These are phyloP conservation scores for Balakata baccata DNA, from an alignment of 345 rosid species.

Conservation along the genomic window DNA sequence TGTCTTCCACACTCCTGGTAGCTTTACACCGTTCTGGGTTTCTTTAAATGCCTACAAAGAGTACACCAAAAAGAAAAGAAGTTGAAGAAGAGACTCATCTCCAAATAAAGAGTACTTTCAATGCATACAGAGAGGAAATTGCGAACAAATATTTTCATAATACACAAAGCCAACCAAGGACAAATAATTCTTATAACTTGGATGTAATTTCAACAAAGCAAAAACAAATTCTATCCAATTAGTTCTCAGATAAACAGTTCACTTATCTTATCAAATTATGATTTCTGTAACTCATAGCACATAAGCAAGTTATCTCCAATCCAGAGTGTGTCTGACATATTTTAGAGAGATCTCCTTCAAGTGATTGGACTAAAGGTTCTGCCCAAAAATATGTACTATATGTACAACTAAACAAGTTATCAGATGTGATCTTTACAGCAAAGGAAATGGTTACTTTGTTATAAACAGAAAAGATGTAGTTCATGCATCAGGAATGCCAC, in stretches of 20 bases:
- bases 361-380: not conserved
- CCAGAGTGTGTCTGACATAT: not conserved
- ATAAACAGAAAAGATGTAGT: not conserved
- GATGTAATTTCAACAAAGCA: not conserved
- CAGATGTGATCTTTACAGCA: not conserved
- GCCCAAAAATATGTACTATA: not conserved
- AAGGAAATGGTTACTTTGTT: not conserved
- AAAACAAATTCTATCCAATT: not conserved
- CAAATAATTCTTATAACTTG: not conserved
- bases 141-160: not conserved
- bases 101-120: not conserved
- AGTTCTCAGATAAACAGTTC: not conserved
- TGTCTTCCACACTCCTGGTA: slow-evolving; percentile 80
- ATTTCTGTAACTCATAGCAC: not conserved
- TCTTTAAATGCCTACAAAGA: slow-evolving; percentile 66
- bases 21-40: slow-evolving; percentile 53
- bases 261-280: not conserved
- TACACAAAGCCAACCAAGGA: not conserved
- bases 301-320: not conserved
- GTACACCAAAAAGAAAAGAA: not conserved
- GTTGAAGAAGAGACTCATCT: slow-evolving; percentile 1
- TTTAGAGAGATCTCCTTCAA: not conserved
- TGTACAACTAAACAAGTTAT: not conserved
- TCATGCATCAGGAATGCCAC: not conserved
- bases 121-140: not conserved